Evolutionary conservation across 208 protist species (phyloP).

Genomic region (Acanthamoeba royreba): DNA sequence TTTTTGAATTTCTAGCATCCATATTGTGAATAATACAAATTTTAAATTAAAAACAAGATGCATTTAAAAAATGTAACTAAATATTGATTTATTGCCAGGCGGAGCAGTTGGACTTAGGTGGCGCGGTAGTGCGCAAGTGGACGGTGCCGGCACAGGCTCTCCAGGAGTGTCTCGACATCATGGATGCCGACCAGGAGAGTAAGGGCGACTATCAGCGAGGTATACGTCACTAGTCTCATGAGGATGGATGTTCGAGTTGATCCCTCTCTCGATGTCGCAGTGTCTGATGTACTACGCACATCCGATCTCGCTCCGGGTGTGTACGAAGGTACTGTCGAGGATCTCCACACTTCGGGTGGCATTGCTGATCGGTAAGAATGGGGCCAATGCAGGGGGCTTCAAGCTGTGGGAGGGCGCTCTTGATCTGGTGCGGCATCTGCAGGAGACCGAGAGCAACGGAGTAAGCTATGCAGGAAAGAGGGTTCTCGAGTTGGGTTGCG

Average conservation of each 20-base stretch:
- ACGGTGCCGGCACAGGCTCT: not conserved
- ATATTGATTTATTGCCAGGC: not conserved
- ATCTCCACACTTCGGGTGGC: not conserved
- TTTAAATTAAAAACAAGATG: too few species aligned
- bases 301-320: constrained; percentile 4
- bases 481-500: constrained; percentile 39
- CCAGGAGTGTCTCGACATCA: not conserved
- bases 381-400: not conserved
- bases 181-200: not conserved
- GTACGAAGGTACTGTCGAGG: constrained; percentile 13
- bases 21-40: too few species aligned
- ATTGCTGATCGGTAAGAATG: not conserved
- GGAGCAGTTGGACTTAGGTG: not conserved
- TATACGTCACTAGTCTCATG: not conserved
- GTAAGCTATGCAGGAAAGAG: constrained; percentile 1
- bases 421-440: not conserved
- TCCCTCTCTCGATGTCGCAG: not conserved
- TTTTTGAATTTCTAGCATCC: too few species aligned
- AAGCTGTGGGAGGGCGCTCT: constrained; percentile 34
- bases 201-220: not conserved
- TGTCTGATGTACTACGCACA: not conserved
- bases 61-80: too few species aligned
- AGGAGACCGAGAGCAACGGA: not conserved
- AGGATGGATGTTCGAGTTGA: not conserved
- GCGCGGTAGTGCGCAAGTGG: not conserved